Conservation (phyloP, 805 yeast species). For the Zygosaccharomyces bailii region DNA sequence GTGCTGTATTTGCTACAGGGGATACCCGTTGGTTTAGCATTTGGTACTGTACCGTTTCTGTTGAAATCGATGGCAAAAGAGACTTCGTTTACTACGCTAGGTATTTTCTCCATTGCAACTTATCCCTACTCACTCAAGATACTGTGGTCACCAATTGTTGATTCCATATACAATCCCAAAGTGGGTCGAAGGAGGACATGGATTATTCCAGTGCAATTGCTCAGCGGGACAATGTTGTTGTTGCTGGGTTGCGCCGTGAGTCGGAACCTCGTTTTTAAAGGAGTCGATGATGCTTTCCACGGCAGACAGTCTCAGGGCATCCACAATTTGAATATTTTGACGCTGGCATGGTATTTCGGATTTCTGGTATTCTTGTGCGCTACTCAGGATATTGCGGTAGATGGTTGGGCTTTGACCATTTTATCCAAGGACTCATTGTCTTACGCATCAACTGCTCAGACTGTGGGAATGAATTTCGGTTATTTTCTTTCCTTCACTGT, state of each 20-base stretch:
- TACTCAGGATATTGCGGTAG: constrained; percentile 97
- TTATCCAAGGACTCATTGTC: constrained; percentile 73
- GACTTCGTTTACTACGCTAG: constrained; percentile 83
- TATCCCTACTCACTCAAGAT: constrained; percentile 92
- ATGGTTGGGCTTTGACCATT: constrained; percentile 96
- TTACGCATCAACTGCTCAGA: constrained; percentile 96
- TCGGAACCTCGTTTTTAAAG: constrained; percentile 48
- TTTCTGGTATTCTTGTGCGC: constrained; percentile 83
- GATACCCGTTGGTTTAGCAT: constrained; percentile 93
- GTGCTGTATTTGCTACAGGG: constrained; percentile 85
- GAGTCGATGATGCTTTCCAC: constrained; percentile 31
- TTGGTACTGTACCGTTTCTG: constrained; percentile 90
- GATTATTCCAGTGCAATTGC: constrained; percentile 88
- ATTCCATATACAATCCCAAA: constrained; percentile 64
- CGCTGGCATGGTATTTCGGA: constrained; percentile 70
- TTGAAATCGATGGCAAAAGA: constrained; percentile 60
- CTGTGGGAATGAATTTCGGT: constrained; percentile 90
- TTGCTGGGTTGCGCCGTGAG: constrained; percentile 49
- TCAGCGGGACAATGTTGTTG: constrained; percentile 69
- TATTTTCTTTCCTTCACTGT: constrained; percentile 90
- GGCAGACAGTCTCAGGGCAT: constrained; percentile 14
- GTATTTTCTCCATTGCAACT: constrained; percentile 84
- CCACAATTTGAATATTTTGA: constrained; percentile 20
- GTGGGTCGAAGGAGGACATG: constrained; percentile 86
- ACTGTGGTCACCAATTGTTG: constrained; percentile 95